These are phyloP conservation scores for Rhizopus stolonifer DNA, from an alignment of 371 early-diverging fungal species.

Conservation along the genomic window DNA sequence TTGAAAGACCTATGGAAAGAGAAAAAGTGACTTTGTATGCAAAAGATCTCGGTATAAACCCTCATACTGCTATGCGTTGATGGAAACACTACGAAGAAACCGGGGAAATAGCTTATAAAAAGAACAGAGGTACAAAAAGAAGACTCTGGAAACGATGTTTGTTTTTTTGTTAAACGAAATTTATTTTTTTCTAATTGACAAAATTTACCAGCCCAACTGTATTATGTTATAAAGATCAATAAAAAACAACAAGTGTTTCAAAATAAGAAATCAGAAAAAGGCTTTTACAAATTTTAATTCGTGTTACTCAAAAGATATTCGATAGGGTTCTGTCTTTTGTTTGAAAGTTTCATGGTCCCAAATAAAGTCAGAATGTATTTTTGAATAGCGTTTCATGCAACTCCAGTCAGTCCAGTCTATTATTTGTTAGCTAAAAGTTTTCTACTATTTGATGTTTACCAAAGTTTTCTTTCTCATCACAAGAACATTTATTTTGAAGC, in stretches of 20 bases:
- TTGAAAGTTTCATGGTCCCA: conserved; percentile 33
- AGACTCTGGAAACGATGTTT: no score
- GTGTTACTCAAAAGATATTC: conserved; percentile 5
- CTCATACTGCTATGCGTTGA: conserved; percentile 1
- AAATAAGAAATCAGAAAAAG: not conserved
- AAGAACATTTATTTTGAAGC: conserved; percentile 53
- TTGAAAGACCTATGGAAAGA: conserved; percentile 8
- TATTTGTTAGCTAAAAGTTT: not conserved
- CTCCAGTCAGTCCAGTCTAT: conserved; percentile 44
- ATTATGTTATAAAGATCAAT: no score
- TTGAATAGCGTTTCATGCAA: conserved; percentile 33
- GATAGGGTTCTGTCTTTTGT: conserved; percentile 31
- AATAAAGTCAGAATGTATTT: conserved; percentile 21
- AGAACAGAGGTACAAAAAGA: no score
- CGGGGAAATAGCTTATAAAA: conserved; percentile 3
- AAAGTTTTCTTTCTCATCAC: conserved; percentile 46
- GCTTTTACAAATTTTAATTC: no score
- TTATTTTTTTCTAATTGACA: no score
- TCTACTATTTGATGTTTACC: conserved; percentile 62
- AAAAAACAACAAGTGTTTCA: not conserved
- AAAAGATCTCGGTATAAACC: not conserved
- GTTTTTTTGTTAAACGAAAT: no score
- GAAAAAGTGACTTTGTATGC: conserved; percentile 8
- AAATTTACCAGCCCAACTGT: no score
- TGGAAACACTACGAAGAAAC: conserved; percentile 3